phyloP scores from a whole-genome alignment of 257 asterid genomes.

The Penstemon eatonii region DNA sequence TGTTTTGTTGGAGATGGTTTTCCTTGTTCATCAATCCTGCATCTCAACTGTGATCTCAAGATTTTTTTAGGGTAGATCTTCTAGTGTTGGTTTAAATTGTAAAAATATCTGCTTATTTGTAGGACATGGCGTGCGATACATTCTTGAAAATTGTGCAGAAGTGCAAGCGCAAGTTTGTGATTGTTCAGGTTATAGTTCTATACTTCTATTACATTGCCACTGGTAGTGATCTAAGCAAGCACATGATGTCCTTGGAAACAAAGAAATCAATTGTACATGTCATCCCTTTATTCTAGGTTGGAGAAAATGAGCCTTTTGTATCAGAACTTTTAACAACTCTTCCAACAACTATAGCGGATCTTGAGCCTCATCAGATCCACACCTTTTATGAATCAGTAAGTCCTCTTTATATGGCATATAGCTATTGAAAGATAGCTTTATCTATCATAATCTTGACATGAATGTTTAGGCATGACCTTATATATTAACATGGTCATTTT shows the following conservation, averaged over 20 bases:
- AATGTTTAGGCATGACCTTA: neutral
- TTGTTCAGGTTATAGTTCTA: constrained; percentile 59
- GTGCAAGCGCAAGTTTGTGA: constrained; percentile 95
- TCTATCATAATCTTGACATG: constrained; percentile 3
- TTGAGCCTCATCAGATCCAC: constrained; percentile 96
- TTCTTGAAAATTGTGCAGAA: constrained; percentile 97
- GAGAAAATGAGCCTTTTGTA: constrained; percentile 94
- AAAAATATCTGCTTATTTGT: constrained; percentile 26
- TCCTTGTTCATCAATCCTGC: constrained; percentile 9
- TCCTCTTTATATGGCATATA: constrained; percentile 14
- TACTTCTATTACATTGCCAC: neutral
- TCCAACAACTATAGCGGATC: constrained; percentile 83
- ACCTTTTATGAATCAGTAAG: constrained; percentile 95
- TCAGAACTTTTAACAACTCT: constrained; percentile 87
- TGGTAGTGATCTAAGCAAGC: constrained; percentile 6
- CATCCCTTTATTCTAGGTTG: constrained; percentile 59
- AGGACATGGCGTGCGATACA: constrained; percentile 99
- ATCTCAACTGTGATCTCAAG: constrained; percentile 16
- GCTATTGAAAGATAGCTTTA: constrained; percentile 4
- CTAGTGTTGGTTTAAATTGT: constrained; percentile 3
- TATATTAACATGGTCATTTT: constrained; percentile 4
- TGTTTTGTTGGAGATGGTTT: neutral
- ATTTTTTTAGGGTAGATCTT: neutral
- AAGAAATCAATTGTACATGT: constrained; percentile 15
- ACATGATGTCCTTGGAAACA: constrained; percentile 16